phyloP scores from a whole-genome alignment of 768 basidiomycete genomes.

The Clitopilus hobsonii region DNA sequence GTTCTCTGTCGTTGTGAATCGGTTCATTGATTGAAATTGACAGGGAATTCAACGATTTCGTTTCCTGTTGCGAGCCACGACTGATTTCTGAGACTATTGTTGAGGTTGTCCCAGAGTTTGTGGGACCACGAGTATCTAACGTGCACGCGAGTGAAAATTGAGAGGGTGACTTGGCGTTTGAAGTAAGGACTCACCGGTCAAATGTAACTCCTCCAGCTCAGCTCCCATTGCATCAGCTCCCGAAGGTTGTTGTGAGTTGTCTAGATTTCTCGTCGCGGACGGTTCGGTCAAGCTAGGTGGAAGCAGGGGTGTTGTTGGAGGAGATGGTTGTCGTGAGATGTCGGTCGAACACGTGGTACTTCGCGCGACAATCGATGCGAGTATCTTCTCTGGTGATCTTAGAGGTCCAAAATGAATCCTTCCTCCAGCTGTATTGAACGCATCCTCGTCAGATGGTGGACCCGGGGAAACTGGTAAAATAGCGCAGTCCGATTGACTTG shows the following conservation, averaged over 20 bases:
- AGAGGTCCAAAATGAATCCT: conserved; percentile 47
- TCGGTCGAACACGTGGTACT: neutral
- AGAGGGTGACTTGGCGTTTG: neutral
- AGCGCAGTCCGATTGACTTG: neutral
- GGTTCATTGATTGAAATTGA: too few species aligned
- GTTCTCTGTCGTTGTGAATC: neutral
- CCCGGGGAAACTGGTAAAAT: conserved; percentile 19
- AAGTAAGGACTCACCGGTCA: neutral
- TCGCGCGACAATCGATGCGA: conserved; percentile 26
- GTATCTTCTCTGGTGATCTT: conserved; percentile 49
- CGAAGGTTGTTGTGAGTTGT: neutral
- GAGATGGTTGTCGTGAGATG: neutral
- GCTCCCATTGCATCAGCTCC: neutral
- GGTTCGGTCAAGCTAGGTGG: neutral
- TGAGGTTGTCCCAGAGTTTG: neutral
- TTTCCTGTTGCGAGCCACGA: neutral
- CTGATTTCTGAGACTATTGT: neutral
- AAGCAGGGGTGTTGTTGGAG: neutral
- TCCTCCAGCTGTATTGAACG: conserved; percentile 36
- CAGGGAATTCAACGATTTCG: too few species aligned
- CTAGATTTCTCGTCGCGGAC: neutral
- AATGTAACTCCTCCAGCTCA: neutral
- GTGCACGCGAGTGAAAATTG: neutral
- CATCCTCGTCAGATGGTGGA: conserved; percentile 34
- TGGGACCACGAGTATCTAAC: neutral